phyloP scores from a whole-genome alignment of 805 yeast species.

The Blastobotrys americana region DNA sequence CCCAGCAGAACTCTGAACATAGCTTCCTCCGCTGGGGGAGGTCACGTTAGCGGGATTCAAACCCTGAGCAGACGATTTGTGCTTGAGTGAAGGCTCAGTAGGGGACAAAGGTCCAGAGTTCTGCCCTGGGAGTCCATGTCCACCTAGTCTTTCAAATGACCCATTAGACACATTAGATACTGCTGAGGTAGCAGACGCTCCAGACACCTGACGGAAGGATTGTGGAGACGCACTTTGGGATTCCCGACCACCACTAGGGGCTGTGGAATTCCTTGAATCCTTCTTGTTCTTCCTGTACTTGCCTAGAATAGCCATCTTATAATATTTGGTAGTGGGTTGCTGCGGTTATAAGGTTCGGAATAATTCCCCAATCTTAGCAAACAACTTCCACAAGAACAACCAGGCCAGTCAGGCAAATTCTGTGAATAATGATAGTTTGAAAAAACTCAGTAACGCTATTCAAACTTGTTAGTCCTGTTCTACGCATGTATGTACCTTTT shows the following conservation, averaged over 20 bases:
- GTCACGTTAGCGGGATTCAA: constrained; percentile 1
- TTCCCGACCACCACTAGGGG: constrained; percentile 4
- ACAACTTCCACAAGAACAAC: too few species aligned
- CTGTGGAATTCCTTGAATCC: constrained; percentile 12
- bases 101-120: neutral
- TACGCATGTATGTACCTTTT: too few species aligned
- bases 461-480: too few species aligned
- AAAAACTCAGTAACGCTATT: too few species aligned
- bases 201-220: neutral
- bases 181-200: neutral
- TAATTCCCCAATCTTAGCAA: too few species aligned
- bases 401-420: too few species aligned
- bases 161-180: neutral
- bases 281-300: constrained; percentile 16
- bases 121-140: too few species aligned
- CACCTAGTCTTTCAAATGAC: neutral
- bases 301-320: constrained; percentile 14
- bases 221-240: neutral
- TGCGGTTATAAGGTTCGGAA: too few species aligned
- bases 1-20: neutral
- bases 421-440: too few species aligned
- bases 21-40: neutral
- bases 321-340: too few species aligned
- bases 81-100: constrained; percentile 2
- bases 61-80: neutral